Base-by-base conservation (phyloP, 2,329 filamentous ascomycete species). In the Aspergillus arachidicola region DNA sequence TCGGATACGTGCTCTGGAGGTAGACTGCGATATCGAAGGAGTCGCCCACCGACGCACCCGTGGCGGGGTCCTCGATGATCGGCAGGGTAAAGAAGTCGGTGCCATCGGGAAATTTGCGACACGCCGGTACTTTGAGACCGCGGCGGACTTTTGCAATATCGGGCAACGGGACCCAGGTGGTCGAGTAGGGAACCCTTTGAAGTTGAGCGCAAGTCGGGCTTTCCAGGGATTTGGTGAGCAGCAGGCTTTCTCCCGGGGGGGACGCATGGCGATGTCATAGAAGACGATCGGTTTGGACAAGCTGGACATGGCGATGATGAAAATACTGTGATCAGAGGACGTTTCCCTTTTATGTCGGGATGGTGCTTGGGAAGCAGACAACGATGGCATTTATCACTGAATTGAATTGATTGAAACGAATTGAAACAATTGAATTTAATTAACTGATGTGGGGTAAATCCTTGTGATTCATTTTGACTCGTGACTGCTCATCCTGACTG, bases 1-100 rank as follows among this genome's bases (percentile, higher is more conserved):
- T 62, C 0, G 86, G 85, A 60, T 85, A 87, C 0, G 72, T 79
- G 1, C 80, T 75, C 28, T 89, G 82, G 2, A 90, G 79, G 68
- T 89, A 85, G 30, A 83, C 74, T 7, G 88, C 88, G 64, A 90
- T 90, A 58, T 90, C 88, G 69, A 89, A 88, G 2, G 87, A 86
- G 75, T 91, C 88, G 6, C 88, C 88, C 3, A 89, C 60, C 0
- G 79, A 57, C 0, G 74, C 63, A 6, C 69, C 70, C 0, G 81
- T 83, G 21, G 69, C 60, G 0, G 78, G 72, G 57, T 89, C 85
- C 1, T 77, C 68, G 26, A 90, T 72, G 48, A 89, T 80, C 1
- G 88, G 88, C 0, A 90, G 80, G 2, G 88, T 91, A 74, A 81
- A 81, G 76, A 82, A 90, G 68, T 87, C 84, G 38, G 75, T 78